A percentile compares a stretch with the other conserved stretches of the same genome.
These are phyloP conservation scores for Salix purpurea DNA, from an alignment of 345 rosid species.

Conservation along the genomic window DNA sequence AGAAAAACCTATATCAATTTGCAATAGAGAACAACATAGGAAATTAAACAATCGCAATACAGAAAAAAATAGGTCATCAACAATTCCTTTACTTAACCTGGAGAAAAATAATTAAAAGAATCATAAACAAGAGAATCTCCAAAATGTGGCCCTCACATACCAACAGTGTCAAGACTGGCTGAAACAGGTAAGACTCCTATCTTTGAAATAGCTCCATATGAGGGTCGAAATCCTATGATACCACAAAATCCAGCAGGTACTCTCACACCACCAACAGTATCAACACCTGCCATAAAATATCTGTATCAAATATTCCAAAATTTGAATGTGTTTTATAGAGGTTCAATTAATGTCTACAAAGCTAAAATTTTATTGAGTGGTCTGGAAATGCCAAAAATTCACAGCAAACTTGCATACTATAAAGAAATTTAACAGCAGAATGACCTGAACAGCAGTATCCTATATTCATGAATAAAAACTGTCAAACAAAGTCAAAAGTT, in stretches of 20 bases:
- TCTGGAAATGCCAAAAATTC: neutral
- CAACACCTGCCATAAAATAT: constrained; percentile 57
- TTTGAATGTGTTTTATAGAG: neutral
- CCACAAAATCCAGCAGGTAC: constrained; percentile 86
- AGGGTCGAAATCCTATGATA: constrained; percentile 74
- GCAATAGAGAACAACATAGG: too few relatives aligned
- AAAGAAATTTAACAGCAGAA: neutral
- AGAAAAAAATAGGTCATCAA: neutral
- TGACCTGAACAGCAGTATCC: neutral
- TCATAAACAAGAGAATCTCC: neutral
- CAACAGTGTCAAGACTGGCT: constrained; percentile 76
- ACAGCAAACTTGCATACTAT: neutral
- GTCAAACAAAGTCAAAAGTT: neutral
- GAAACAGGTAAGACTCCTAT: constrained; percentile 62
- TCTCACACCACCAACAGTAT: constrained; percentile 88
- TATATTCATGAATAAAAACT: neutral
- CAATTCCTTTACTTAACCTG: neutral
- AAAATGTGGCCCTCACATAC: constrained; percentile 37
- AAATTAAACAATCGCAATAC: neutral
- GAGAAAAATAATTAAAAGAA: neutral
- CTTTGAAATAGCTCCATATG: constrained; percentile 64
- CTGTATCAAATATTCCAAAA: constrained; percentile 1
- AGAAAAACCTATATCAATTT: neutral
- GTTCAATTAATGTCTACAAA: neutral
- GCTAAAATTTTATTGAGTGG: neutral